Conservation (phyloP, 495 filamentous ascomycete species). For the Oidiodendron maius region DNA sequence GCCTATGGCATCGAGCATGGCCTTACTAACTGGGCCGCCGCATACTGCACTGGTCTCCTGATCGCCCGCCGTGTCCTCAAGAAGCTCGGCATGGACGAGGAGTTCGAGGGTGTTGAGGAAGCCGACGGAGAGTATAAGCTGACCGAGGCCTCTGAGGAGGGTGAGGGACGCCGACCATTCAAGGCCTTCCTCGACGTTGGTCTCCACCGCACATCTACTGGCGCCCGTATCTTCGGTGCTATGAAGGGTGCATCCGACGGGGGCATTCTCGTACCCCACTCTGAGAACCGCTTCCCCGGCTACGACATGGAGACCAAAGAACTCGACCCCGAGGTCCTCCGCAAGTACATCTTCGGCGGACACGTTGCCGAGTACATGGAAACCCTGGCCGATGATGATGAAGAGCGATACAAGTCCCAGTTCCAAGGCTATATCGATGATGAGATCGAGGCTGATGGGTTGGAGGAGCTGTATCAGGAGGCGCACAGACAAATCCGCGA, state of each 20-base stretch:
- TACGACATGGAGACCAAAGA: conserved; percentile 95
- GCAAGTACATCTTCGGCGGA: conserved; percentile 98
- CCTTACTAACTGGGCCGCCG: conserved; percentile 99
- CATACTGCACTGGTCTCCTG: conserved; percentile 94
- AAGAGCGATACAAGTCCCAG: conserved; percentile 98
- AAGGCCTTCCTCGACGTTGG: conserved; percentile 98
- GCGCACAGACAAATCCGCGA: conserved; percentile 96
- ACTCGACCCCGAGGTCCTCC: conserved; percentile 91
- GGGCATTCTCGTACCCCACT: conserved; percentile 95
- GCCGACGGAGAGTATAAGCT: conserved; percentile 88
- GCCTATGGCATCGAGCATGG: conserved; percentile 96
- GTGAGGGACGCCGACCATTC: conserved; percentile 89
- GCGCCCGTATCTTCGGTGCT: conserved; percentile 96
- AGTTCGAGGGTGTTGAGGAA: conserved; percentile 92
- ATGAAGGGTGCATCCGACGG: conserved; percentile 99
- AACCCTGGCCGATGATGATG: conserved; percentile 97
- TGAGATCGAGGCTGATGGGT: conserved; percentile 89
- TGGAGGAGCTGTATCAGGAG: conserved; percentile 94
- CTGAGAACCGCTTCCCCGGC: conserved; percentile 97
- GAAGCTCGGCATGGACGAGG: conserved; percentile 90
- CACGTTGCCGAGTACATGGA: conserved; percentile 99
- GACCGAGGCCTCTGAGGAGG: conserved; percentile 84
- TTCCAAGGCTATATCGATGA: conserved; percentile 97
- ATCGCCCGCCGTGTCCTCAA: conserved; percentile 91
- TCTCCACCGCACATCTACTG: conserved; percentile 92